Evolutionary conservation across 2,329 filamentous ascomycete species (phyloP), one percentile per base, ranked within the genome.

Genomic region (Xylaria digitata): DNA sequence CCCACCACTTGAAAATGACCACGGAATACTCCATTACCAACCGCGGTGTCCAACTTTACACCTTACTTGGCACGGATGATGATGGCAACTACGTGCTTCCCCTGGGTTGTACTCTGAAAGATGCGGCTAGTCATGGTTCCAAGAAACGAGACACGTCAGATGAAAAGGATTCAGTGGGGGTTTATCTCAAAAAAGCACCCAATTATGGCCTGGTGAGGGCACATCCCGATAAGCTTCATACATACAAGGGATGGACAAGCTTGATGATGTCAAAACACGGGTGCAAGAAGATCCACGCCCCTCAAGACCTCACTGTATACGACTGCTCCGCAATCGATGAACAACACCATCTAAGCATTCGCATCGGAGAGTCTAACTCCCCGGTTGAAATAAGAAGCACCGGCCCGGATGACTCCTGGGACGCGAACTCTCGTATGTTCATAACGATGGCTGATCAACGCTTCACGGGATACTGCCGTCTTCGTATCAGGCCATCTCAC

Each of bases 11-110:
- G 43, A 63, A 23, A 34, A 52, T 62, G 57, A 65, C 57, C 2
- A 65, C 63, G 2, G 63, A 65, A 17, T 65, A 61, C 19, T 57
- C 58, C 4, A 66, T 63, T 8, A 66, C 63, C n/a, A 66, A 66
- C 19, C 58, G 63, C 4, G 63, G 63, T 23, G 56, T 66, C 1
- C 56, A 15, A 19, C 56, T 65, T 23, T 40, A 65, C 32, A 61
- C 62, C 5, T 43, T 60, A 43, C 49, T 60, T 30, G 62, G 55
- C 55, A 55, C 48, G n/a, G 56, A 61, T 15, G 34, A 54, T 19
- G 42, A n/a, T 26, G 62, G 62, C 1, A 64, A 60, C 17, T 64
- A 59, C 23, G 11, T 65, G 1, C 50, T 65, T 21, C 62, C 56
- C 9, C 23, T 65, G 32, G 56, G 49, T 4, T 65, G 62, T 46